Conservation (phyloP, 2,329 filamentous ascomycete genomes). For the Cyclaneusma minus region DNA sequence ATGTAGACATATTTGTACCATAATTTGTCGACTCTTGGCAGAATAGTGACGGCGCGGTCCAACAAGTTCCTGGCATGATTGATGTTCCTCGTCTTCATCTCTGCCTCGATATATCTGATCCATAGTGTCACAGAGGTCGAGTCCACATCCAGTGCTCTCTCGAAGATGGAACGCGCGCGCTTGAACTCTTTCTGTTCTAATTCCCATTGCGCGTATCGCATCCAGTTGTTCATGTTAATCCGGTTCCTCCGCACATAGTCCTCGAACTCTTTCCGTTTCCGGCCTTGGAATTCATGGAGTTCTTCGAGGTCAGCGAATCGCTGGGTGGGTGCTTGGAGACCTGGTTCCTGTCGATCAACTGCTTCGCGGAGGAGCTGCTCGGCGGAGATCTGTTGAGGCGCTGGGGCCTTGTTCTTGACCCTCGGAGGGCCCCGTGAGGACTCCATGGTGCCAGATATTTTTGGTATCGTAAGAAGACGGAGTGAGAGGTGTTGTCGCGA, state of each 20-base stretch:
- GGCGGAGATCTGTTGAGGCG: conserved; percentile 81
- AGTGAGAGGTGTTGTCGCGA: not conserved
- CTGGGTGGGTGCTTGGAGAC: conserved; percentile 79
- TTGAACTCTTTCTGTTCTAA: conserved; percentile 95
- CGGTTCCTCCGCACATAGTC: conserved; percentile 93
- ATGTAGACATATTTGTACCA: conserved; percentile 99
- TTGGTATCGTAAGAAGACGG: not conserved
- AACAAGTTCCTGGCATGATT: conserved; percentile 91
- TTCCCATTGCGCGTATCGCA: conserved; percentile 94
- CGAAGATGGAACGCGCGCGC: conserved; percentile 82
- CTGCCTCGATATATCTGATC: conserved; percentile 87
- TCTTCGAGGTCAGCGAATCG: conserved; percentile 94
- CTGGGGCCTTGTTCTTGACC: conserved; percentile 97
- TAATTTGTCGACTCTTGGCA: conserved; percentile 84
- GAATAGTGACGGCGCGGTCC: conserved; percentile 82
- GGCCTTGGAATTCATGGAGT: conserved; percentile 90
- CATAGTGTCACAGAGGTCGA: conserved; percentile 74
- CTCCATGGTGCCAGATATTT: conserved; percentile 50
- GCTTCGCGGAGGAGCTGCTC: conserved; percentile 96
- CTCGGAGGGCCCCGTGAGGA: conserved; percentile 76
- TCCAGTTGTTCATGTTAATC: conserved; percentile 97
- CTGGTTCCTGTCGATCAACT: conserved; percentile 85
- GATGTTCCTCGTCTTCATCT: conserved; percentile 93
- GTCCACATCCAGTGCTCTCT: conserved; percentile 85
- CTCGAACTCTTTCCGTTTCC: conserved; percentile 93